These are phyloP conservation scores for Fraxinus quadrangulata DNA, from an alignment of 257 asterid species.

Conservation along the genomic window DNA sequence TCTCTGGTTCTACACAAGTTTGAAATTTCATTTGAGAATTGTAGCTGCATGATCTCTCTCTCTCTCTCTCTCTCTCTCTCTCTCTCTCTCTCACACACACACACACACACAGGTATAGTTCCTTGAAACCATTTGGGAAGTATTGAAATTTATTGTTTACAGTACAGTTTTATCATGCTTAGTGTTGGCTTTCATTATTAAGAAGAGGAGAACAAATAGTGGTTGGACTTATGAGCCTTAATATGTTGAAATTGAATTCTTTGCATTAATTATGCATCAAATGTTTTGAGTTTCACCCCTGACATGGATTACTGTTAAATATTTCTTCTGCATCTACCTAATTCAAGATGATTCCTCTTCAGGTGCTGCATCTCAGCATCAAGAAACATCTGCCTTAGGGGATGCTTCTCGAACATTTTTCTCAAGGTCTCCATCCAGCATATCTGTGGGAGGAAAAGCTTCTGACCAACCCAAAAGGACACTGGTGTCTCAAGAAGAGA, in stretches of 20 bases:
- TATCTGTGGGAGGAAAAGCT: constrained; percentile 77
- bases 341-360: constrained; percentile 29
- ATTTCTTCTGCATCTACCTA: constrained; percentile 15
- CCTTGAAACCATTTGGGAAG: background rate
- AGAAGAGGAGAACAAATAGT: background rate
- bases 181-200: constrained; percentile 1
- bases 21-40: no score
- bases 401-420: constrained; percentile 52
- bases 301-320: background rate
- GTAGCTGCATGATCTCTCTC: no score
- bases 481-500: constrained; percentile 84
- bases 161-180: background rate
- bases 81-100: no score
- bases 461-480: constrained; percentile 95
- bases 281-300: background rate
- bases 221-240: background rate
- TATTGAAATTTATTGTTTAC: background rate
- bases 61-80: no score
- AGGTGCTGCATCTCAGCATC: constrained; percentile 56
- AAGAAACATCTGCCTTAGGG: constrained; percentile 39
- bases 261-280: background rate
- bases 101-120: background rate
- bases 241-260: background rate
- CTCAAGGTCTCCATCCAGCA: constrained; percentile 55
- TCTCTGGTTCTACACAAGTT: no score